Evolutionary conservation across 2,329 filamentous ascomycete species (phyloP).

Genomic region (Cytospora piceicola): DNA sequence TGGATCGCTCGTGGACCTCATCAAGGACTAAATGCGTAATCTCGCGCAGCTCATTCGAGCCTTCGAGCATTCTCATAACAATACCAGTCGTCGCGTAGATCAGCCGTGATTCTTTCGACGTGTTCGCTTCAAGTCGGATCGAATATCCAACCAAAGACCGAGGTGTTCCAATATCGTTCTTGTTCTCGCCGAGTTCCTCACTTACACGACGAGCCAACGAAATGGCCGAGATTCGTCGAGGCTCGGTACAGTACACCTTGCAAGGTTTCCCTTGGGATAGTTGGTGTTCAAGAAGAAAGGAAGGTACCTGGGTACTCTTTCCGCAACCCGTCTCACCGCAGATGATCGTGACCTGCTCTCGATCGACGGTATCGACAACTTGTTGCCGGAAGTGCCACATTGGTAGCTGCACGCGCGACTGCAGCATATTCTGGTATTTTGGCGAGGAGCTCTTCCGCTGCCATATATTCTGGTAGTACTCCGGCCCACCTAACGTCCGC

Average conservation of each 20-base stretch:
- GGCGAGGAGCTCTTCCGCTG: constrained; percentile 57
- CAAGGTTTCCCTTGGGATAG: constrained; percentile 78
- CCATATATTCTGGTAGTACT: constrained; percentile 63
- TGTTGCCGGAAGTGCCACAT: constrained; percentile 85
- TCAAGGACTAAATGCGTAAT: constrained; percentile 96
- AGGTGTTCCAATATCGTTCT: constrained; percentile 77
- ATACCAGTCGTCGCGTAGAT: constrained; percentile 91
- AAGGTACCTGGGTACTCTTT: constrained; percentile 96
- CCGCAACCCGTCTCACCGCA: constrained; percentile 97
- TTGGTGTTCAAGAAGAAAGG: constrained; percentile 89
- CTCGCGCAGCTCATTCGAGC: constrained; percentile 81
- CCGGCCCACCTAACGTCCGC: constrained; percentile 45
- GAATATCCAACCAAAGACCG: constrained; percentile 92
- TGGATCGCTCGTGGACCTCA: constrained; percentile 94
- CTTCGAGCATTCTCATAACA: constrained; percentile 97
- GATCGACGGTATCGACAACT: constrained; percentile 76
- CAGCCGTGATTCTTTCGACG: constrained; percentile 77
- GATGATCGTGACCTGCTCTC: constrained; percentile 85
- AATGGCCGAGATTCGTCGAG: constrained; percentile 92
- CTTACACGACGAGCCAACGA: constrained; percentile 91
- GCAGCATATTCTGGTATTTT: constrained; percentile 78
- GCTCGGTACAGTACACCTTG: constrained; percentile 95
- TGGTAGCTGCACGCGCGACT: constrained; percentile 77
- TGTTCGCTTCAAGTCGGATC: constrained; percentile 89
- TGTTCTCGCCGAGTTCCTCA: constrained; percentile 87